These are phyloP conservation scores for Emydomyces testavorans DNA, from an alignment of 2,329 filamentous ascomycete species.

Conservation along the genomic window DNA sequence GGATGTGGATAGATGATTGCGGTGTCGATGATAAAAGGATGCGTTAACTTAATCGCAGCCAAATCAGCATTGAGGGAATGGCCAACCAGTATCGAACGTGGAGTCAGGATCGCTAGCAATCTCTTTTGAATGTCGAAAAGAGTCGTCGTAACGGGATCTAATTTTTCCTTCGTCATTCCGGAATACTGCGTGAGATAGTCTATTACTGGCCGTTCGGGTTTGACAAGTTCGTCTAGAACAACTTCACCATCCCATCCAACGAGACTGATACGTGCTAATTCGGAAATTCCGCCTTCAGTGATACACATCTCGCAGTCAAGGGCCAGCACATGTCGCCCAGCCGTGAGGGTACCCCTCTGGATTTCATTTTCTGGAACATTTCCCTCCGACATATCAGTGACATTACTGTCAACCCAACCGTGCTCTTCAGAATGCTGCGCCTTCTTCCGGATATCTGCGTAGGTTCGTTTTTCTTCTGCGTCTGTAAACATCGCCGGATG, in stretches of 20 bases:
- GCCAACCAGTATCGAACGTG: conserved; percentile 37
- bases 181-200: conserved; percentile 89
- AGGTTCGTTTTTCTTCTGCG: conserved; percentile 44
- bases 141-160: conserved; percentile 71
- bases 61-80: conserved; percentile 46
- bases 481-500: conserved; percentile 64
- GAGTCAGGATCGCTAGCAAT: conserved; percentile 56
- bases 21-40: conserved; percentile 90
- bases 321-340: conserved; percentile 64
- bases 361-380: conserved; percentile 57
- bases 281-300: conserved; percentile 65
- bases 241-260: conserved; percentile 74
- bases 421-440: conserved; percentile 40
- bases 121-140: conserved; percentile 70
- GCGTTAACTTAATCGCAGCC: conserved; percentile 70
- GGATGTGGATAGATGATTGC: conserved; percentile 82
- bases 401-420: conserved; percentile 74
- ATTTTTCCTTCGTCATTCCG: conserved; percentile 78
- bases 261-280: conserved; percentile 79
- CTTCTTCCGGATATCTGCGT: conserved; percentile 43
- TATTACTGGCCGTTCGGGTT: conserved; percentile 73
- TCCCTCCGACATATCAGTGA: conserved; percentile 56
- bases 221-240: conserved; percentile 82
- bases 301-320: conserved; percentile 98
- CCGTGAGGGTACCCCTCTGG: conserved; percentile 70